A percentile compares a stretch with the other conserved stretches of the same genome.
Evolutionary conservation across 1,284 basidiomycete species (phyloP).

Genomic region (Austroboletus novae-zelandiae): DNA sequence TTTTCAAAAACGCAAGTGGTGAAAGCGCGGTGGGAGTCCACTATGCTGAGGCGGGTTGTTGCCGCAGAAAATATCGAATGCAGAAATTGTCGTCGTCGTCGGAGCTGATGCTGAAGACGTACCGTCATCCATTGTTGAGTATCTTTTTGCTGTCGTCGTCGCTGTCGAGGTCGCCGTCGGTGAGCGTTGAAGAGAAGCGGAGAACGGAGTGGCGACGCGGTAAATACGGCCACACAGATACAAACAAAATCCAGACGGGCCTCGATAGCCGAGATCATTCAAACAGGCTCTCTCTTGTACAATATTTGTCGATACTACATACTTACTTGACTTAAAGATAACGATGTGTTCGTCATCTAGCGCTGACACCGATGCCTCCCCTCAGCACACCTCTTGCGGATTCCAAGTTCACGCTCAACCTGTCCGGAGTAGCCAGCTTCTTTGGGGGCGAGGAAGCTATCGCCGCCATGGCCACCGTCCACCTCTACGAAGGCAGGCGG

Average conservation of each 20-base stretch:
- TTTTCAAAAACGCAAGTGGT: conserved; percentile 24
- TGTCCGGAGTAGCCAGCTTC: conserved; percentile 24
- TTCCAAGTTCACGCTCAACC: conserved; percentile 20
- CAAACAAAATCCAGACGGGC: conserved; percentile 13
- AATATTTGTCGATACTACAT: too few species aligned
- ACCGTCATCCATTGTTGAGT: conserved; percentile 73
- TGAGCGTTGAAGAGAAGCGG: conserved; percentile 6
- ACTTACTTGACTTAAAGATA: too few species aligned
- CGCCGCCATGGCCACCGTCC: conserved; percentile 30
- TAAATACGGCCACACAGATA: conserved; percentile 20
- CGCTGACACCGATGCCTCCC: conserved; percentile 14
- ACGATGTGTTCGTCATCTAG: too few species aligned
- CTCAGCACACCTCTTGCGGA: conserved; percentile 11
- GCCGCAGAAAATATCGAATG: conserved; percentile 39
- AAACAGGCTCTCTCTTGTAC: not conserved
- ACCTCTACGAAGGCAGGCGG: conserved; percentile 24
- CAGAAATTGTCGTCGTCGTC: conserved; percentile 39
- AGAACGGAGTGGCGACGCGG: not conserved
- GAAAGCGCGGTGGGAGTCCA: conserved; percentile 31
- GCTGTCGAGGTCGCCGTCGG: conserved; percentile 17
- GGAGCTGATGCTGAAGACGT: conserved; percentile 72
- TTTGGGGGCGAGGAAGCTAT: conserved; percentile 32
- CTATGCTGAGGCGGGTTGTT: conserved; percentile 38
- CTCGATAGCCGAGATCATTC: conserved; percentile 1
- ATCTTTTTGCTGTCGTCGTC: conserved; percentile 17